These are phyloP conservation scores for Xerocomus potaroensis DNA, from an alignment of 768 basidiomycete species.

Conservation along the genomic window DNA sequence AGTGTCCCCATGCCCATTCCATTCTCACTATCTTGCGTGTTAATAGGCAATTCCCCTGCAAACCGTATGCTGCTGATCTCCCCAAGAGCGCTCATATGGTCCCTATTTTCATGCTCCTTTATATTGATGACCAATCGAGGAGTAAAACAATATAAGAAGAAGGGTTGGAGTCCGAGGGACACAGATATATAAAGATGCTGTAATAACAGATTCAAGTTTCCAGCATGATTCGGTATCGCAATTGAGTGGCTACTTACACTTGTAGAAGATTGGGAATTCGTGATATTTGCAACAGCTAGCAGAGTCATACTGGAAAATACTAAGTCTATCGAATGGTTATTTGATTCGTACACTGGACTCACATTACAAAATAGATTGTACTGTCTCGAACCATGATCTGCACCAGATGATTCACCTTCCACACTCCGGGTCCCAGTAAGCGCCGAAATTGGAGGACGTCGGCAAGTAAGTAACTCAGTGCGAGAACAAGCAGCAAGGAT, in stretches of 20 bases:
- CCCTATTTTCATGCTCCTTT: conserved; percentile 9
- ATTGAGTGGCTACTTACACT: neutral
- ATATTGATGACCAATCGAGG: conserved; percentile 18
- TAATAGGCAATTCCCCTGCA: neutral
- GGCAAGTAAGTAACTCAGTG: conserved; percentile 6
- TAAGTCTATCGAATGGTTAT: neutral
- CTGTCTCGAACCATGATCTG: conserved; percentile 16
- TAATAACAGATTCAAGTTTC: neutral
- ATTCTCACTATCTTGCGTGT: too few relatives aligned
- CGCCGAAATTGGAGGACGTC: neutral
- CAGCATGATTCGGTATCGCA: too few relatives aligned
- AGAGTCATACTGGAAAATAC: neutral
- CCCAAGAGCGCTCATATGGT: neutral
- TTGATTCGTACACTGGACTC: neutral
- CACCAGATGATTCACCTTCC: conserved; percentile 7
- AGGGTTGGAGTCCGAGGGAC: conserved; percentile 13
- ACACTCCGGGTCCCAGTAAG: neutral
- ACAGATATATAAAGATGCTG: conserved; percentile 10
- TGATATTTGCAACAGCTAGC: neutral
- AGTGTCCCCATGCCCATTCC: too few relatives aligned
- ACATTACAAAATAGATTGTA: conserved; percentile 16
- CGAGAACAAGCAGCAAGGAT: conserved; percentile 10
- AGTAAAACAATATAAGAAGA: conserved; percentile 14
- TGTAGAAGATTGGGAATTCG: neutral
- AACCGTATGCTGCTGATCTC: neutral